Evolutionary conservation across 257 asterid species (phyloP), one percentile per base, ranked within the genome.

Genomic region (Fraxinus anomala): DNA sequence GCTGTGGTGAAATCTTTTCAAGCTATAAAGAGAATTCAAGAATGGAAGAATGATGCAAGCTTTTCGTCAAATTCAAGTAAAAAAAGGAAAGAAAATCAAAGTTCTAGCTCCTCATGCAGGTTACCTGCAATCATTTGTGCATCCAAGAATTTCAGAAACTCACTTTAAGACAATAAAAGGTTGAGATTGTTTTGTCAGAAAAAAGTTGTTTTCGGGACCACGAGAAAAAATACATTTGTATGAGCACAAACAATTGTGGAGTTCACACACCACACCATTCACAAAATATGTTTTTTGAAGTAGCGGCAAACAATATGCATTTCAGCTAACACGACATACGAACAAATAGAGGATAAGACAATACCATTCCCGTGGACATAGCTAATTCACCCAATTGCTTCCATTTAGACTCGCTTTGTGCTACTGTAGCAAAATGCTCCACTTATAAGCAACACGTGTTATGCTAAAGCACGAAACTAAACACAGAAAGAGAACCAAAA

Each of bases 311-410:
- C 19, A 42, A 59, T 39, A 68, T 68, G 76, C 74, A 80, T 76
- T 73, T 31, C 72, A 77, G 65, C 72, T 72, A 67, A 69, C 59
- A 24, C 37, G 72, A 72, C 49, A 71, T 1, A 24, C 0, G 5
- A 61, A 23, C 33, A 61, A 36, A 61, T 10, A 23, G 33, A 75
- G 61, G 74, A 81, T 65, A 61, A 72, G 81, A 80, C 31, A 68
- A 77, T 90, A 94, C 98, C 97, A 83, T 90, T 82, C 98, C 98
- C 51, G 91, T 74, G 84, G 98, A 94, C 95, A 94, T 86, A 47
- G 98, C 98, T 77, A 94, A 89, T 83, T 90, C 98, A 70, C 98
- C 98, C 97, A 94, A 84, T 80, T 94, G 97, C 89, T 91, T 94
- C 98, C 98, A 94, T 80, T 94, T 94, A 66, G 92, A 85, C 83